Evolutionary conservation across 2,329 filamentous ascomycete species (phyloP), one percentile per base, ranked within the genome.

Genomic region (Monascus ruber): DNA sequence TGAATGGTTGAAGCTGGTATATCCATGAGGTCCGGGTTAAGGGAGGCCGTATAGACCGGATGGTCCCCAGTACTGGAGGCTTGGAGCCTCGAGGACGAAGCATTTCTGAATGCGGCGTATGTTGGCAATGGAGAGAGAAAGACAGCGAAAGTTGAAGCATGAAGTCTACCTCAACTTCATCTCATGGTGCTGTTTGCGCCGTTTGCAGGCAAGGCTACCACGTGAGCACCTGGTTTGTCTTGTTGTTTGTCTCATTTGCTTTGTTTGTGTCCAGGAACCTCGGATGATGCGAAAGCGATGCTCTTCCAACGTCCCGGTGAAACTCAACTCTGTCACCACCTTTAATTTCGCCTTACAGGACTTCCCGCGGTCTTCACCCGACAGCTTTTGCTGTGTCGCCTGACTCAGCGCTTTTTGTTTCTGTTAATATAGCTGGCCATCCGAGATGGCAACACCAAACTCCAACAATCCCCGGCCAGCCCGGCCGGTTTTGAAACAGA

Each of bases 1-100:
- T 79, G 59, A 82, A 81, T 29, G 66, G 67, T 34, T 76, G 73
- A 24, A 52, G 49, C 31, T 50, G 49, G 29, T 51, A 49, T 29
- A 40, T 31, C 27, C 41, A 43, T 24, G 42, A 33, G 32, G 35
- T 38, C 34, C 42, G 37, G 5, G 37, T 41, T 45, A 58, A 59
- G 2, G 59, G 62, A 10, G 62, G 57, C 11, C 59, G 53, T 24
- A 63, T 47, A 26, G 59, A 62, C 31, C 62, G 60, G n/a, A 50
- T 40, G 31, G 58, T 49, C 41, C 51, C 49, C 35, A 59, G 53
- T 64, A 68, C 64, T 52, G 66, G 64, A 43, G 60, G 51, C 29
- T 60, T 41, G 34, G 53, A 48, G 28, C 56, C 42, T 31, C 59
- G 60, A 42, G 57, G 58, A 26, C 50, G 51, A 24, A 64, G 49